Evolutionary conservation across 768 basidiomycete species (phyloP).

Genomic region (Phallus indusiatus): DNA sequence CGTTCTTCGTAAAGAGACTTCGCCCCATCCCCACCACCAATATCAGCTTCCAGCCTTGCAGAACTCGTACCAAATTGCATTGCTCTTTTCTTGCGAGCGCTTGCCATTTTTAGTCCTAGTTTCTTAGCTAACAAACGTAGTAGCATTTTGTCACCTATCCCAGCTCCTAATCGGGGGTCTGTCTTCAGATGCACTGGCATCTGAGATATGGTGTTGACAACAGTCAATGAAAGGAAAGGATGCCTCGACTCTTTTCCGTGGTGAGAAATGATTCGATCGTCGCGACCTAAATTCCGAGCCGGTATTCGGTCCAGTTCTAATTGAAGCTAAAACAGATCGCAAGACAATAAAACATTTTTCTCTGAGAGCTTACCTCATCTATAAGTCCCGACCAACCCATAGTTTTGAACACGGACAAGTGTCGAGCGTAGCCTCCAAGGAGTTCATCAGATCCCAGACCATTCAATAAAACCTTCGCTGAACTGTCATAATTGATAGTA

Average conservation of each 20-base stretch:
- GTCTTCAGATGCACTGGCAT: conserved; percentile 77
- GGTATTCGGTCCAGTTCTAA: conserved; percentile 84
- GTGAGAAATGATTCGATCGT: conserved; percentile 87
- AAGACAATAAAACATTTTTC: neutral
- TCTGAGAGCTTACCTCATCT: conserved; percentile 49
- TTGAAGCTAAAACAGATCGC: conserved; percentile 53
- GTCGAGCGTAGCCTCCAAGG: conserved; percentile 87
- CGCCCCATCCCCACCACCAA: conserved; percentile 43
- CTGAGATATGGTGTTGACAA: conserved; percentile 67
- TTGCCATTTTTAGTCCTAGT: conserved; percentile 70
- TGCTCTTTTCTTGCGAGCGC: conserved; percentile 75
- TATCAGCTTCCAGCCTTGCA: conserved; percentile 67
- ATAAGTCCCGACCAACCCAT: conserved; percentile 71
- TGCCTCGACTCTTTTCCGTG: conserved; percentile 90
- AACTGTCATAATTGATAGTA: conserved; percentile 50
- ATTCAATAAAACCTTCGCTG: conserved; percentile 75
- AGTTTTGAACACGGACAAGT: conserved; percentile 60
- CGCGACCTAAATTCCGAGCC: conserved; percentile 81
- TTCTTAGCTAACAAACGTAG: conserved; percentile 60
- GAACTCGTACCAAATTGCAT: conserved; percentile 96
- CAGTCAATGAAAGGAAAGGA: conserved; percentile 76
- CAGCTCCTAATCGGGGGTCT: conserved; percentile 65
- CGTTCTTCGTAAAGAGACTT: neutral
- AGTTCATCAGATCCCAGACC: conserved; percentile 95
- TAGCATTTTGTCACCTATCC: conserved; percentile 84